Evolutionary conservation across 208 protist genomes (phyloP), one percentile per base, ranked within the genome.

Genomic region (Crithidia brevicula): DNA sequence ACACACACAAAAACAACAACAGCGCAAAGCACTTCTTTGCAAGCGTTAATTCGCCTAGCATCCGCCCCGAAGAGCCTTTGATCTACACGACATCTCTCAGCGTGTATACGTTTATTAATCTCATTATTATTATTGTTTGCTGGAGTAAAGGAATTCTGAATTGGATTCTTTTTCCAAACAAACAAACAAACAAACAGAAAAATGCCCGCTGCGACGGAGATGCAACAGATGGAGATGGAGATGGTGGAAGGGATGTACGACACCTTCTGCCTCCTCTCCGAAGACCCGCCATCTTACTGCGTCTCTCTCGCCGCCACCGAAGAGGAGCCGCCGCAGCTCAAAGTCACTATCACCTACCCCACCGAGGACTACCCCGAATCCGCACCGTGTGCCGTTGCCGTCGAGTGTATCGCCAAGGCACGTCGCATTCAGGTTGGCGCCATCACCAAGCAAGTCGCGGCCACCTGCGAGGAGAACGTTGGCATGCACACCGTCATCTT

Each of bases 191-290:
- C 7, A 22, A 3, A 36, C 15, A 47, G 23, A 34, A 56, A 15
- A 27, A 95, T 95, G 89, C 84, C 89, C 6, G 40, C 46, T 8
- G 66, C 83, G 11, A 94, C 84, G 2, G 88, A 94, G 13, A 84
- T 88, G 79, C 91, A 96, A 71, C 53, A 82, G 81, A 96, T 96
- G 91, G 91, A 96, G 72, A 92, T 94, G 81, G 91, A 96, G 46
- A 94, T 94, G 88, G 86, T 96, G 72, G 70, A 93, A 69, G 81
- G 86, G 16, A 96, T 96, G 91, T 96, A 96, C 74, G 91, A 96
- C 72, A 86, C 86, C 15, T 96, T 82, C 72, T 77, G 79, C 62
- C 74, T 89, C 31, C 42, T 83, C 72, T 86, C 81, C 50, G 43
- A 63, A 22, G 91, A 93, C 62, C 88, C 91, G 22, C 91, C 91